A percentile compares a stretch with the other conserved stretches of the same genome.
These are phyloP conservation scores for Henckelia pumila DNA, from an alignment of 257 asterid species.

Conservation along the genomic window DNA sequence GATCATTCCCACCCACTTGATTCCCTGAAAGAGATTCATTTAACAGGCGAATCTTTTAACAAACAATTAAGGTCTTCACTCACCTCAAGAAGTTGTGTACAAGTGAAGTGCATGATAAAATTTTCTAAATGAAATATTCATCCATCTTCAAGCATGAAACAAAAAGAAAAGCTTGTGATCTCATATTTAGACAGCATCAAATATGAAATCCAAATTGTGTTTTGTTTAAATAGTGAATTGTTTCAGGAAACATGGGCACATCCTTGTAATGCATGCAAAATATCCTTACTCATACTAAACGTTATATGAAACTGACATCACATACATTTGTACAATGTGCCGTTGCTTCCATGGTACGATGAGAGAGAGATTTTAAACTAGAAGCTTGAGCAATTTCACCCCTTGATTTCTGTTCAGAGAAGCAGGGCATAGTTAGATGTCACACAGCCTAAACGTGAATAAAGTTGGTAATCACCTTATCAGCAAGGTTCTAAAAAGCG, in stretches of 20 bases:
- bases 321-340: conserved; percentile 38
- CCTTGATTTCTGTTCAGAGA: conserved; percentile 36
- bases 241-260: neutral
- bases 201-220: neutral
- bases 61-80: neutral
- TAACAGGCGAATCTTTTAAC: neutral
- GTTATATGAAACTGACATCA: neutral
- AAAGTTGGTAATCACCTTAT: conserved; percentile 21
- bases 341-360: conserved; percentile 29
- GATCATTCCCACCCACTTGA: neutral
- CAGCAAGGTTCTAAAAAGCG: no score
- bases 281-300: neutral
- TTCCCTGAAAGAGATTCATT: neutral
- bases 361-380: conserved; percentile 35
- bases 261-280: neutral
- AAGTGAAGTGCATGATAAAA: neutral
- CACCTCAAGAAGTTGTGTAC: neutral
- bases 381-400: conserved; percentile 36
- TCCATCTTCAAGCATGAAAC: neutral
- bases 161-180: neutral
- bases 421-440: conserved; percentile 12
- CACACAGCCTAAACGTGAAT: conserved; percentile 20
- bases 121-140: conserved; percentile 13
- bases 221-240: neutral
- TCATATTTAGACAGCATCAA: neutral